Percentiles rank a stretch among this genome's conserved stretches.
Evolutionary conservation across 768 basidiomycete genomes (phyloP).

Genomic region (Fomitopsis pulvina): DNA sequence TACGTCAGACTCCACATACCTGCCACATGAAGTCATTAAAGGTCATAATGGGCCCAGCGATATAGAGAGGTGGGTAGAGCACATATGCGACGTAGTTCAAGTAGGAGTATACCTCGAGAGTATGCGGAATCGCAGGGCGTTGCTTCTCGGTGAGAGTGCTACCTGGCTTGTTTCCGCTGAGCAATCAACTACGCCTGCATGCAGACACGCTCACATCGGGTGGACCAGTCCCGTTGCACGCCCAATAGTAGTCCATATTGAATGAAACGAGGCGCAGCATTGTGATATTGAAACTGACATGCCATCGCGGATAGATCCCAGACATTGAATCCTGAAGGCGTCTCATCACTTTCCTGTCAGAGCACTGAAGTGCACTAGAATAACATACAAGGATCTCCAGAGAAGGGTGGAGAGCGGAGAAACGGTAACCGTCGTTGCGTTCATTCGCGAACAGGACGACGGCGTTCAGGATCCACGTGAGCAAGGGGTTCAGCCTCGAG

Average conservation of each 20-base stretch:
- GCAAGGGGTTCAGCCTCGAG: slow-evolving; percentile 39
- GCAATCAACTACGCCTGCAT: background rate
- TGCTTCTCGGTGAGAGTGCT: slow-evolving; percentile 47
- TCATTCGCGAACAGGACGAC: slow-evolving; percentile 74
- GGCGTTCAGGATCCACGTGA: slow-evolving; percentile 78
- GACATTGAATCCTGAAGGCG: slow-evolving; percentile 47
- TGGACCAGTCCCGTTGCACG: slow-evolving; percentile 36
- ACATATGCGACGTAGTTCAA: slow-evolving; percentile 75
- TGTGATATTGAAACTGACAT: slow-evolving; percentile 91
- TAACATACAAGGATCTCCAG: slow-evolving; percentile 61
- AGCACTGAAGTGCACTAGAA: too few species aligned
- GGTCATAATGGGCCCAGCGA: slow-evolving; percentile 93
- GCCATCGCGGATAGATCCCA: slow-evolving; percentile 89
- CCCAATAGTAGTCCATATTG: slow-evolving; percentile 91
- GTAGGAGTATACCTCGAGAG: slow-evolving; percentile 55
- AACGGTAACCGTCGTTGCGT: slow-evolving; percentile 64
- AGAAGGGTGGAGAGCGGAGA: slow-evolving; percentile 45
- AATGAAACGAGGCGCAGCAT: slow-evolving; percentile 92
- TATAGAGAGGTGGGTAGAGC: slow-evolving; percentile 92
- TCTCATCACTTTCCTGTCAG: background rate
- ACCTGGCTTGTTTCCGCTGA: slow-evolving; percentile 19
- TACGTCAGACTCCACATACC: slow-evolving; percentile 36
- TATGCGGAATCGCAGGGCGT: slow-evolving; percentile 49
- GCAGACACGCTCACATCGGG: slow-evolving; percentile 33
- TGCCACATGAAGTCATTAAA: slow-evolving; percentile 96